These are phyloP conservation scores for Aspergillus biplanus DNA, from an alignment of 495 filamentous ascomycete species.

Conservation along the genomic window DNA sequence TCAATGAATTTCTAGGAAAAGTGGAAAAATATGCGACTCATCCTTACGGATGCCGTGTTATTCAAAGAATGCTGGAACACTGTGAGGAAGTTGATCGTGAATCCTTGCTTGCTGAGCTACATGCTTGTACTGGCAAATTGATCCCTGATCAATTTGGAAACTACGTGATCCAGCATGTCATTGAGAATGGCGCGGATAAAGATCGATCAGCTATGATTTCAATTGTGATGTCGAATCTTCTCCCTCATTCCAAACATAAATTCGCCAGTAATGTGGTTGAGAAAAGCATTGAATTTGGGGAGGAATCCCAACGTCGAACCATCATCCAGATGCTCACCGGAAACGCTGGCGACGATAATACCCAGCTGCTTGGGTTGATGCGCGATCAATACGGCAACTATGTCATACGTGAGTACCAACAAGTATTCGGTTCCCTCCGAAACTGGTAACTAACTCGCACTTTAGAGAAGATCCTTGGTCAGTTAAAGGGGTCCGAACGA, in stretches of 20 bases:
- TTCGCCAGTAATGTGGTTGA: slow-evolving; percentile 98
- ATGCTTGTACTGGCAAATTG: slow-evolving; percentile 68
- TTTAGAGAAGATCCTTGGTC: slow-evolving; percentile 77
- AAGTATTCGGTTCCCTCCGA: neutral
- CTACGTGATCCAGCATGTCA: slow-evolving; percentile 95
- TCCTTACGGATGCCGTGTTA: slow-evolving; percentile 88
- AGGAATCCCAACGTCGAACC: slow-evolving; percentile 65
- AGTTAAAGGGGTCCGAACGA: slow-evolving; percentile 67
- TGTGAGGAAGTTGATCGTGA: slow-evolving; percentile 73
- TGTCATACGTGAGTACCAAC: slow-evolving; percentile 81
- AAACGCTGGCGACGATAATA: slow-evolving; percentile 64
- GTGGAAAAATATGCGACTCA: slow-evolving; percentile 80
- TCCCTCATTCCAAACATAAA: slow-evolving; percentile 89
- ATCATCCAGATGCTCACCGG: slow-evolving; percentile 72
- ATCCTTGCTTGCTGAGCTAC: slow-evolving; percentile 77
- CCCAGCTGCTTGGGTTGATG: slow-evolving; percentile 73
- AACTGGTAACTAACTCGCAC: slow-evolving; percentile 22
- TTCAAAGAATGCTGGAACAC: slow-evolving; percentile 89
- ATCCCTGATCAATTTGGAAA: slow-evolving; percentile 94
- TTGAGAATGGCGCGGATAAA: slow-evolving; percentile 76
- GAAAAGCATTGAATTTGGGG: slow-evolving; percentile 82
- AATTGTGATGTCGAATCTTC: slow-evolving; percentile 69
- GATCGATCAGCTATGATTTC: slow-evolving; percentile 75
- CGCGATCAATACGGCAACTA: slow-evolving; percentile 96
- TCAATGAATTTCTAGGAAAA: slow-evolving; percentile 79